Percentiles rank a stretch among this genome's conserved stretches.
phyloP scores from a whole-genome alignment of 345 rosid genomes.

The Heritiera fomes region DNA sequence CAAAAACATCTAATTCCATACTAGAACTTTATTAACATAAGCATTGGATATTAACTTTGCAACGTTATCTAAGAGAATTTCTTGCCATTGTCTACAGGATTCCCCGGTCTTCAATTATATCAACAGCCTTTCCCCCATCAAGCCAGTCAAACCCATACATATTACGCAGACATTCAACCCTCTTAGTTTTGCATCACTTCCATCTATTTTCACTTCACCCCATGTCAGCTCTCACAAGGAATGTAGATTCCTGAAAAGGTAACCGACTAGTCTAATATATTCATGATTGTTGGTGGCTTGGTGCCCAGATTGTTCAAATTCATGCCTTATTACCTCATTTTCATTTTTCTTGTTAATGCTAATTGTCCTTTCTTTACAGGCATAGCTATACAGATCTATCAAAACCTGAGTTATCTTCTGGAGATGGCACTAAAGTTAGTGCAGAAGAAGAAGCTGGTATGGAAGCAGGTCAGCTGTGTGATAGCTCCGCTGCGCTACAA shows the following conservation, averaged over 20 bases:
- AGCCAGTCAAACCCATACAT: constrained; percentile 64
- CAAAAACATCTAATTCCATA: neutral
- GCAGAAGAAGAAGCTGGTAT: constrained; percentile 30
- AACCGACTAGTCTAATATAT: constrained; percentile 14
- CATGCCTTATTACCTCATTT: neutral
- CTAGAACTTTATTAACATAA: neutral
- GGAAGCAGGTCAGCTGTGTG: constrained; percentile 34
- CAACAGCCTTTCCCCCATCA: constrained; percentile 91
- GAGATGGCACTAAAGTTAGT: constrained; percentile 32
- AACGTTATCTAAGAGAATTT: constrained; percentile 1
- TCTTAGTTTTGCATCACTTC: constrained; percentile 68
- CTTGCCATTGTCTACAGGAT: constrained; percentile 53
- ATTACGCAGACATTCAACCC: constrained; percentile 69
- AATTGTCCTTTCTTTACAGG: constrained; percentile 36
- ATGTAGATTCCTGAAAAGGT: constrained; percentile 80
- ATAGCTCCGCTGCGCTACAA: constrained; percentile 36
- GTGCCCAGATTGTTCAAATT: neutral
- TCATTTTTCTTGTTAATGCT: neutral
- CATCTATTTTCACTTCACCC: constrained; percentile 89
- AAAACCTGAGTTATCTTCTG: constrained; percentile 38
- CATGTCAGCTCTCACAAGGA: constrained; percentile 77
- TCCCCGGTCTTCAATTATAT: constrained; percentile 90
- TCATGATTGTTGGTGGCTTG: constrained; percentile 6
- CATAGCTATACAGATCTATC: constrained; percentile 47
- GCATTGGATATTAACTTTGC: constrained; percentile 2